Conservation (phyloP, 2,329 filamentous ascomycete genomes). For the Botrytis sinoallii region DNA sequence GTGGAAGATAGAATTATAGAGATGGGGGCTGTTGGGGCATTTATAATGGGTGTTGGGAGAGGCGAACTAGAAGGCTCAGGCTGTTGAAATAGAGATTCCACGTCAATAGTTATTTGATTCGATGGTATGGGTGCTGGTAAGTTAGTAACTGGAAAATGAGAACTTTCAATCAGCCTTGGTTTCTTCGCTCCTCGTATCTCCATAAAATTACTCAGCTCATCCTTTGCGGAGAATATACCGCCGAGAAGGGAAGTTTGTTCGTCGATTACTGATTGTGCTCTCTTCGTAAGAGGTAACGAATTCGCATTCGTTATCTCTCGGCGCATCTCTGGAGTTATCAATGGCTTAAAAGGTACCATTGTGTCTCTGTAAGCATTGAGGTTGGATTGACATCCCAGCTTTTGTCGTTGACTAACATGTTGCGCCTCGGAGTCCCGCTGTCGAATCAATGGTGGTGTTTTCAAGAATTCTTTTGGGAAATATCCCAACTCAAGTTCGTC, state of each 20-base stretch:
- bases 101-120: too few relatives aligned
- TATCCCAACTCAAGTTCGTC: conserved; percentile 38
- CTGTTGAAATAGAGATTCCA: conserved; percentile 12
- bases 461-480: conserved; percentile 29
- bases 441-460: conserved; percentile 41
- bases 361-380: background rate
- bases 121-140: background rate
- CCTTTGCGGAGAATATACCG: conserved; percentile 41
- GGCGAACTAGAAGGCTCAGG: conserved; percentile 21
- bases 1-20: conserved; percentile 53
- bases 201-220: conserved; percentile 50
- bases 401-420: conserved; percentile 6
- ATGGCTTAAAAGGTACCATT: too few relatives aligned
- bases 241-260: conserved; percentile 17
- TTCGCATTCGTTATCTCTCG: background rate
- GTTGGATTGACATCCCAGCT: background rate
- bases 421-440: conserved; percentile 40
- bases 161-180: conserved; percentile 31
- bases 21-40: conserved; percentile 30
- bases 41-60: conserved; percentile 26
- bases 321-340: background rate
- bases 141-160: conserved; percentile 30
- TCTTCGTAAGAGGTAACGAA: conserved; percentile 14
- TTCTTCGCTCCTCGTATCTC: conserved; percentile 43
- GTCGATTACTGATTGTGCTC: conserved; percentile 28